These are phyloP conservation scores for Dactylellina drechsleri DNA, from an alignment of 2,329 filamentous ascomycete genomes.

Conservation along the genomic window DNA sequence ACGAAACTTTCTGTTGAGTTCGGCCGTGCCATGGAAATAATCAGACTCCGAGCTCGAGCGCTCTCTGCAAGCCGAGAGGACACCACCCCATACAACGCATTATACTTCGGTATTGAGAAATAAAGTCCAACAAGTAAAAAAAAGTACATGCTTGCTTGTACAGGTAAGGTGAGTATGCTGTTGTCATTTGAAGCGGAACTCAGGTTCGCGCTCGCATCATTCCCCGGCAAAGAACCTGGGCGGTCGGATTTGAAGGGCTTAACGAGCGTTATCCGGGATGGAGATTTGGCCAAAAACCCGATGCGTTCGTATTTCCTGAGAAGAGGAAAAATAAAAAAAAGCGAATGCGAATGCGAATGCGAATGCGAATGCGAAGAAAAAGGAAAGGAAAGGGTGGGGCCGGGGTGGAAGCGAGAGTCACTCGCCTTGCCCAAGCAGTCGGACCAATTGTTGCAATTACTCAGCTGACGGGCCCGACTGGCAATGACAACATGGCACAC, in stretches of 20 bases:
- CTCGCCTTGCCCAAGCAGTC: neutral
- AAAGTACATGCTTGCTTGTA: no score
- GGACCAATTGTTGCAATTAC: conserved; percentile 1
- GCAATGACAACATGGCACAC: no score
- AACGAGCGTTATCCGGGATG: neutral
- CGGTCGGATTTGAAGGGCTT: conserved; percentile 1
- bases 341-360: no score
- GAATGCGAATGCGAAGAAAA: neutral
- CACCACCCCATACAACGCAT: no score
- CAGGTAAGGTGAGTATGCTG: no score
- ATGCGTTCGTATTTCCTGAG: neutral
- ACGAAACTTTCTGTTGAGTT: neutral
- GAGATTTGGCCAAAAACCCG: neutral
- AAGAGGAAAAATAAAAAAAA: neutral
- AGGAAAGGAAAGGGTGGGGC: neutral
- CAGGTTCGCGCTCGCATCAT: neutral
- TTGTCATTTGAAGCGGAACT: no score
- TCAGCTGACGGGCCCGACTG: conserved; percentile 1
- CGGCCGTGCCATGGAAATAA: neutral
- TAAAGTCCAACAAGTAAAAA: no score
- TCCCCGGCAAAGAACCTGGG: neutral
- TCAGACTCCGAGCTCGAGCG: conserved; percentile 16
- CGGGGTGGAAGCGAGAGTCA: conserved; percentile 2
- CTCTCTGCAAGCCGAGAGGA: neutral
- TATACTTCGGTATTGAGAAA: no score